Evolutionary conservation across 805 yeast genomes (phyloP), one percentile per base, ranked within the genome.

Genomic region (Candida michaelii): DNA sequence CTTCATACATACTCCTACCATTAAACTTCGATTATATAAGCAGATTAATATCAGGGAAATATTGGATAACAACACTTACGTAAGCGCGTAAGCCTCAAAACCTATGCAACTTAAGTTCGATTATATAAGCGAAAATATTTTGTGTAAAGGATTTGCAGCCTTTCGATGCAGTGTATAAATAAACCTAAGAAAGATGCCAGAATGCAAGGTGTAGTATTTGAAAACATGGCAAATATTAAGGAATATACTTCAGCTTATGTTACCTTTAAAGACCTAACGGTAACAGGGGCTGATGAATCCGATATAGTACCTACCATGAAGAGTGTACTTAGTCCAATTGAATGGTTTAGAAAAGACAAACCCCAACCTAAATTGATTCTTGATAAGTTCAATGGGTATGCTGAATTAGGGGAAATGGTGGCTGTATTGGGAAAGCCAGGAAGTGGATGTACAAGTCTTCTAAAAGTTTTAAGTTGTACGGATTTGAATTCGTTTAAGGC

Each of bases 251-350:
- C n/a, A n/a, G 21, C 21, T 7, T 17, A 30, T 11, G n/a, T 77
- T 3, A 52, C 61, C 3, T 68, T 74, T 49, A 52, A 62, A 44
- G 60, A 71, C 48, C 55, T 73, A 30, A 55, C 66, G 13, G 66
- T 63, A 13, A 57, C 52, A 39, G 84, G 83, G 39, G 62, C 68
- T 32, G 80, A 78, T 50, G 68, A 71, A 37, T 58, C 74, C 7
- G 59, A 79, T 0, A 58, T 68, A 45, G 63, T 66, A 14, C 63
- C 66, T 16, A 75, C 82, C 17, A 70, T 71, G 17, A 58, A 65
- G 10, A 78, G 75, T 53, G 45, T 75, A 5, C 58, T 76, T 29
- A 56, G 46, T 37, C 47, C 60, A 18, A 65, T 64, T 9, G 47
- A 53, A 14, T 56, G 66, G n/a, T 19, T 14, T 12, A 36, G 11